Evolutionary conservation across 805 yeast species (phyloP).

Genomic region (Yamadazyma kitorensis): DNA sequence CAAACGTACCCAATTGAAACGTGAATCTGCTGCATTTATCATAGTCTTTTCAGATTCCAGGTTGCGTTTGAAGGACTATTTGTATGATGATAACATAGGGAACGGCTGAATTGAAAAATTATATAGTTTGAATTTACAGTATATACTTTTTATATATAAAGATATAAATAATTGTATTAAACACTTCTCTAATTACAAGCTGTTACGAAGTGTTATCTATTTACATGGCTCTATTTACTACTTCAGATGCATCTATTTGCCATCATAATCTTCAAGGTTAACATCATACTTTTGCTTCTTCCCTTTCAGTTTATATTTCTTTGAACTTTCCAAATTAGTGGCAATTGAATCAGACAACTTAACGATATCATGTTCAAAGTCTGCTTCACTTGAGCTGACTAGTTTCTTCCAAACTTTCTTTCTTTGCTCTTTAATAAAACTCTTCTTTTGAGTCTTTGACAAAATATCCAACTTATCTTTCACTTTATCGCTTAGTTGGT

Average conservation of each 20-base stretch:
- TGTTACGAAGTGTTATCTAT: constrained; percentile 5
- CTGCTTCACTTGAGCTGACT: constrained; percentile 22
- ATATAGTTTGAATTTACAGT: too few relatives aligned
- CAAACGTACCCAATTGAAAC: too few relatives aligned
- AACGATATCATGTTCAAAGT: constrained; percentile 24
- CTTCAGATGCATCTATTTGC: constrained; percentile 11
- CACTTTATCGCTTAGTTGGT: constrained; percentile 26
- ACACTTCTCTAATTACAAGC: too few relatives aligned
- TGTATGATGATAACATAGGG: too few relatives aligned
- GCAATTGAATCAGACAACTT: constrained; percentile 28
- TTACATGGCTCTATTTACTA: constrained; percentile 7
- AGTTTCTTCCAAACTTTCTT: constrained; percentile 33
- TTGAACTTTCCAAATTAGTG: constrained; percentile 28
- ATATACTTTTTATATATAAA: too few relatives aligned
- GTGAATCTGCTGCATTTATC: too few relatives aligned
- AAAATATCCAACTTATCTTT: constrained; percentile 33
- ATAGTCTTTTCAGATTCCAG: too few relatives aligned
- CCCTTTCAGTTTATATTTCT: constrained; percentile 30
- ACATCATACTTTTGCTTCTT: constrained; percentile 21
- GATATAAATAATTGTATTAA: too few relatives aligned
- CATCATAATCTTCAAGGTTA: constrained; percentile 17
- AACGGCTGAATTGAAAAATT: too few relatives aligned
- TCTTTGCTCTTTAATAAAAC: constrained; percentile 33
- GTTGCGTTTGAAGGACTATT: too few relatives aligned
- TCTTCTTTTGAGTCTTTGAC: constrained; percentile 37